phyloP scores from a whole-genome alignment of 306 rosid species.

The Cyamopsis tetragonoloba region DNA sequence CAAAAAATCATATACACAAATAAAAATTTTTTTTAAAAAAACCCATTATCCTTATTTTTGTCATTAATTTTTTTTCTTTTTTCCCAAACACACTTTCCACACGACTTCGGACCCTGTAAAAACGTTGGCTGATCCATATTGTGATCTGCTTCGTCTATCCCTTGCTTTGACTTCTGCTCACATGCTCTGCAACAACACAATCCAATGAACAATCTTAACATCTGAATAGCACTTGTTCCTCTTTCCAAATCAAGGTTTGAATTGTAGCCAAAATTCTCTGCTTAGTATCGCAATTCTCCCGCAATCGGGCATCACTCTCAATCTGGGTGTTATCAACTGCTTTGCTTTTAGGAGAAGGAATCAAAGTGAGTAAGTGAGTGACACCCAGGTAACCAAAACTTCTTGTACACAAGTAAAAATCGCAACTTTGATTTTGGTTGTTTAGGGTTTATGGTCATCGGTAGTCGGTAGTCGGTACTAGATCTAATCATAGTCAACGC shows the following conservation, averaged over 20 bases:
- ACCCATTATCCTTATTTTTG: background rate
- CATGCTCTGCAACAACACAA: background rate
- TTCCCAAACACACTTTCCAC: background rate
- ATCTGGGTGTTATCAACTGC: background rate
- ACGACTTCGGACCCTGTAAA: background rate
- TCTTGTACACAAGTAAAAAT: background rate
- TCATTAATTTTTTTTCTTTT: background rate
- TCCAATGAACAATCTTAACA: background rate
- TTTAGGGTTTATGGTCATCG: background rate
- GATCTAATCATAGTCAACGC: slow-evolving; percentile 24
- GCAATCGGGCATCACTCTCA: background rate
- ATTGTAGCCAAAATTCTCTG: background rate
- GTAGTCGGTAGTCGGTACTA: background rate
- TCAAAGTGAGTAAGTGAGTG: slow-evolving; percentile 8
- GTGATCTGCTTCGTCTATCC: background rate
- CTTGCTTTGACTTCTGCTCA: background rate
- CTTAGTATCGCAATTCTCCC: background rate
- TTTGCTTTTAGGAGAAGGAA: slow-evolving; percentile 5
- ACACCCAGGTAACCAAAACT: slow-evolving; percentile 32
- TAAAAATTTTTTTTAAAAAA: background rate
- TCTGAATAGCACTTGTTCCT: background rate
- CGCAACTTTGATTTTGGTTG: slow-evolving; percentile 5
- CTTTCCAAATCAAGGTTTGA: background rate
- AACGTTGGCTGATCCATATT: background rate
- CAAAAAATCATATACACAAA: too few species aligned